Evolutionary conservation across 345 rosid genomes (phyloP).

Genomic region (Excoecaria cochinchinensis): DNA sequence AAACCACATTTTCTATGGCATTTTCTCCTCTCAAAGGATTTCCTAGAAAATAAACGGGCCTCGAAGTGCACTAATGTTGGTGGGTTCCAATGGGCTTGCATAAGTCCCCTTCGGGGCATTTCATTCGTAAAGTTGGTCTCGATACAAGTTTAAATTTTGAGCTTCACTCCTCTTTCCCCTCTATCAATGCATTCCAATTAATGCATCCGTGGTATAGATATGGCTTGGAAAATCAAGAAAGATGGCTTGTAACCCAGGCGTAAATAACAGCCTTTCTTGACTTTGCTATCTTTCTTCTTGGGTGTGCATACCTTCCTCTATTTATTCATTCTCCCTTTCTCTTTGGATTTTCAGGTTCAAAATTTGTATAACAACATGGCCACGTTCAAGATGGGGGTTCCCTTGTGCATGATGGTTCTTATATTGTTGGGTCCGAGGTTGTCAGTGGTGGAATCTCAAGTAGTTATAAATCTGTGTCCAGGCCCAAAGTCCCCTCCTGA

Average conservation of each 20-base stretch:
- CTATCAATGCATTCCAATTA: too few species aligned
- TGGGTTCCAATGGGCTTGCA: too few species aligned
- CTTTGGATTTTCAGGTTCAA: background rate
- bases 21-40: too few species aligned
- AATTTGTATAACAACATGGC: background rate
- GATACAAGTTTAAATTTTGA: too few species aligned
- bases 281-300: background rate
- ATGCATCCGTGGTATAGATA: too few species aligned
- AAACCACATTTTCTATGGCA: too few species aligned
- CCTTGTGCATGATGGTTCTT: conserved; percentile 6
- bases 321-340: background rate
- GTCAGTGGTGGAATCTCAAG: background rate
- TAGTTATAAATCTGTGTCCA: background rate
- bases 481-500: background rate
- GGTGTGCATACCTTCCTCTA: background rate
- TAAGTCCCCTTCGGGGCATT: too few species aligned
- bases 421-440: background rate
- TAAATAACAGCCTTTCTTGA: conserved; percentile 1
- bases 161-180: too few species aligned
- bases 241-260: background rate
- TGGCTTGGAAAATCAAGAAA: too few species aligned
- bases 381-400: background rate
- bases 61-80: too few species aligned
- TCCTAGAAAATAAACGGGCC: too few species aligned
- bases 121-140: too few species aligned